Conservation (phyloP, 768 basidiomycete species). For the Coprinellus micaceus region DNA sequence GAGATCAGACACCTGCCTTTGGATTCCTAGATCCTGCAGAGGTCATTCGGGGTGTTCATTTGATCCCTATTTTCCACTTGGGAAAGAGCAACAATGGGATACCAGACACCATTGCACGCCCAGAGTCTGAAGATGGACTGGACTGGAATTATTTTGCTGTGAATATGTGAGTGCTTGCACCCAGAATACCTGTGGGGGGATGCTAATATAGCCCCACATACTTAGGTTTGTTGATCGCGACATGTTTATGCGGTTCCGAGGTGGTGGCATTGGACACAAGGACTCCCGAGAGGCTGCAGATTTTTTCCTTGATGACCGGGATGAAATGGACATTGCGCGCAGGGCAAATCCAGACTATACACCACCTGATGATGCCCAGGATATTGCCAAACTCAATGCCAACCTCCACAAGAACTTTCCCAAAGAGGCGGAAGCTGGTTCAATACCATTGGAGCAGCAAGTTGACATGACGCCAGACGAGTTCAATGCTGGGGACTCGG, state of each 20-base stretch:
- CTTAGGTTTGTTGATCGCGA: conserved; percentile 29
- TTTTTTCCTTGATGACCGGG: background rate
- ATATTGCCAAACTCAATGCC: too few species aligned
- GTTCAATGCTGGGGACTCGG: too few species aligned
- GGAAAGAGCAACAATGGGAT: conserved; percentile 11
- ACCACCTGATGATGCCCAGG: too few species aligned
- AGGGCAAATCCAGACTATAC: too few species aligned
- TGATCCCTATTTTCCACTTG: conserved; percentile 34
- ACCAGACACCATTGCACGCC: conserved; percentile 2
- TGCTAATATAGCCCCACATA: background rate
- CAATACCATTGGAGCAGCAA: too few species aligned
- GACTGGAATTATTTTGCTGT: conserved; percentile 34
- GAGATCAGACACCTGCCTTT: conserved; percentile 28
- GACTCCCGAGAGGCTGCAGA: background rate
- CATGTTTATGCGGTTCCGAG: conserved; percentile 25
- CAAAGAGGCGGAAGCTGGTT: too few species aligned
- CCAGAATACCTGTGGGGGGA: background rate
- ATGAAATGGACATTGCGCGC: background rate
- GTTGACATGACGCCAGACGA: too few species aligned
- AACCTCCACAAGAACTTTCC: too few species aligned
- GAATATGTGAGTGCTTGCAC: conserved; percentile 25
- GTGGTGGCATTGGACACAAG: conserved; percentile 27
- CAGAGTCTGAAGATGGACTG: conserved; percentile 10
- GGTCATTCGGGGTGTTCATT: conserved; percentile 34
- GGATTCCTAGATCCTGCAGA: conserved; percentile 41